Evolutionary conservation across 31 red algal species (phyloP), one percentile per base, ranked within the genome.

Genomic region (Porphyra umbilicalis): DNA sequence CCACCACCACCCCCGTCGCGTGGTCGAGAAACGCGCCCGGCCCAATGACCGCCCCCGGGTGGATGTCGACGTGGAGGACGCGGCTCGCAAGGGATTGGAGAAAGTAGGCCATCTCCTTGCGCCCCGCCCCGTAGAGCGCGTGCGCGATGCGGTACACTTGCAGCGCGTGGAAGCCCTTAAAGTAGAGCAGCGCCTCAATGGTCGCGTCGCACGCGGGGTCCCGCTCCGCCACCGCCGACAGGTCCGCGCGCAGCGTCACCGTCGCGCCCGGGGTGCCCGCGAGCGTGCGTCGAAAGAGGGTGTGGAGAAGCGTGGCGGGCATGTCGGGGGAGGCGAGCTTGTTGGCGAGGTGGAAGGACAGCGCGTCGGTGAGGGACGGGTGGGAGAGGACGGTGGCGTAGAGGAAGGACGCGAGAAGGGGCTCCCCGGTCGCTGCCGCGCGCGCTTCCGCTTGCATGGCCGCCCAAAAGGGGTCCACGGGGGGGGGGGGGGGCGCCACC

Each of bases 101-200:
- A 40, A 89, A 83, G n/a, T 88, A 82, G 9, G 96, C 96, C 32
- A 95, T 74, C 32, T 91, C 83, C 5, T 74, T 44, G 16, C 93
- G 90, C 6, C 86, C 88, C 68, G 86, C 83, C 4, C 81, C 42
- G 94, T 94, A 98, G 20, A 98, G 36, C 37, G 38, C 75, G 79
- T 98, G 92, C 32, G 96, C 90, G 29, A 98, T 85, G 39, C 96
- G 93, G 78, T 98, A 84, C 38, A 86, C 86, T 39, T 93, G 88
- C 33, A 98, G 81, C 33, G 96, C 96, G 79, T 95, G 93, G 81
- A 93, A 98, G 31, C 96, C 96, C 86, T 98, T 98, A 40, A 87
- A 95, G 86, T 92, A 95, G 29, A 95, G 67, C 37, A 98, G 79
- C 32, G 86, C 85, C 35, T 93, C 85, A 36, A 98, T 86, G 76